phyloP scores from a whole-genome alignment of 805 yeast species.

The Blastobotrys mokoenaii region DNA sequence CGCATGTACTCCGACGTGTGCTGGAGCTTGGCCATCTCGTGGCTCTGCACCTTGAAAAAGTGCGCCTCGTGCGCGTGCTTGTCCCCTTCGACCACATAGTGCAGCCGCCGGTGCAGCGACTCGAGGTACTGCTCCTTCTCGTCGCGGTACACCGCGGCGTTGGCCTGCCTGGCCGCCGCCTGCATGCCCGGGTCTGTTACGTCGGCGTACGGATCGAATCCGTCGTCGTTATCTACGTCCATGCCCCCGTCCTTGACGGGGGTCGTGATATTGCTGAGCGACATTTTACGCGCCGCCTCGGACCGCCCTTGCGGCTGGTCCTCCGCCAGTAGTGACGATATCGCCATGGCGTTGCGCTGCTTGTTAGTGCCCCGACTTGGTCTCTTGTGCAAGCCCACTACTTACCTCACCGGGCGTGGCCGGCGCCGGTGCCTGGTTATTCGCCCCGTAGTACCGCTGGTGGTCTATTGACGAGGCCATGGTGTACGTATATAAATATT shows the following conservation, averaged over 20 bases:
- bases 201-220: neutral
- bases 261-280: slow-evolving; percentile 4
- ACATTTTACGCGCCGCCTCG: too few species aligned
- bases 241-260: slow-evolving; percentile 5
- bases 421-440: too few species aligned
- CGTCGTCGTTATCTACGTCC: slow-evolving; percentile 1
- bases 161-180: slow-evolving; percentile 6
- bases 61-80: slow-evolving; percentile 1
- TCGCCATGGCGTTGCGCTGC: slow-evolving; percentile 14
- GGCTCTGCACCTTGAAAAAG: neutral
- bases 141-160: slow-evolving; percentile 7
- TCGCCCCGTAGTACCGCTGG: slow-evolving; percentile 2
- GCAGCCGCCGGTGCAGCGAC: slow-evolving; percentile 6
- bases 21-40: slow-evolving; percentile 2
- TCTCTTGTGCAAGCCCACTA: too few species aligned
- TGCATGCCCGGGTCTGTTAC: neutral
- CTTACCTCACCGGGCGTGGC: too few species aligned
- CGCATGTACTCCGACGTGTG: slow-evolving; percentile 7
- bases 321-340: slow-evolving; percentile 13
- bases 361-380: slow-evolving; percentile 2
- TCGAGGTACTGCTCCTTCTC: slow-evolving; percentile 13
- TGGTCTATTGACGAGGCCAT: too few species aligned
- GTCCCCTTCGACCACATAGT: slow-evolving; percentile 6
- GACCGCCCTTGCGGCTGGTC: neutral
- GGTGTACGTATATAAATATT: too few species aligned